Conservation (phyloP, 2,329 filamentous ascomycete genomes). For the Leptodontidium sp. region DNA sequence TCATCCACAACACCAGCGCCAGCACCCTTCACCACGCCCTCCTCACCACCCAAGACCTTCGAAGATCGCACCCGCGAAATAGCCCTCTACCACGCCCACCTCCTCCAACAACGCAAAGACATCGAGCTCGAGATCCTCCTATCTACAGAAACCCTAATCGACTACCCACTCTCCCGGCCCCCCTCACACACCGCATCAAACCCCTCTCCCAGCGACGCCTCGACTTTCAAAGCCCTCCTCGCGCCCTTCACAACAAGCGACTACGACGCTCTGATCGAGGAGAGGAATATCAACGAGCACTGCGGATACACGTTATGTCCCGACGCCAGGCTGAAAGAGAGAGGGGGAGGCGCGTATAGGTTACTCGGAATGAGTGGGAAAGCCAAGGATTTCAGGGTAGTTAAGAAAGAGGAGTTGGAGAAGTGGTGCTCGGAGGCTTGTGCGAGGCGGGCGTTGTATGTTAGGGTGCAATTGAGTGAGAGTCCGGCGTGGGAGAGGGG, state of each 20-base stretch:
- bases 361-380: slow-evolving; percentile 62
- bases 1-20: slow-evolving; percentile 54
- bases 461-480: slow-evolving; percentile 88
- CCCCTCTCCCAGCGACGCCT: slow-evolving; percentile 66
- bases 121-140: slow-evolving; percentile 78
- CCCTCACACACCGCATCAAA: slow-evolving; percentile 57
- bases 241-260: slow-evolving; percentile 83
- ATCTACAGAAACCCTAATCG: slow-evolving; percentile 68
- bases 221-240: slow-evolving; percentile 71
- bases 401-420: slow-evolving; percentile 76
- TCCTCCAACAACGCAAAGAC: slow-evolving; percentile 84
- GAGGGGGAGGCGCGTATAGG: slow-evolving; percentile 70
- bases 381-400: slow-evolving; percentile 68
- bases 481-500: slow-evolving; percentile 85
- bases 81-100: slow-evolving; percentile 82
- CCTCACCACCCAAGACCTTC: slow-evolving; percentile 53
- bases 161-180: slow-evolving; percentile 52
- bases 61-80: slow-evolving; percentile 62
- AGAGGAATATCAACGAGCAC: slow-evolving; percentile 82
- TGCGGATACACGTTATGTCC: slow-evolving; percentile 89
- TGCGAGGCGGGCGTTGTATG: slow-evolving; percentile 79
- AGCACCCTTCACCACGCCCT: slow-evolving; percentile 47
- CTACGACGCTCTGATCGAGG: slow-evolving; percentile 87
- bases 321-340: slow-evolving; percentile 64
- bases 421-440: slow-evolving; percentile 88